Evolutionary conservation across 1,284 basidiomycete genomes (phyloP).

Genomic region (Neonothopanus nambi): DNA sequence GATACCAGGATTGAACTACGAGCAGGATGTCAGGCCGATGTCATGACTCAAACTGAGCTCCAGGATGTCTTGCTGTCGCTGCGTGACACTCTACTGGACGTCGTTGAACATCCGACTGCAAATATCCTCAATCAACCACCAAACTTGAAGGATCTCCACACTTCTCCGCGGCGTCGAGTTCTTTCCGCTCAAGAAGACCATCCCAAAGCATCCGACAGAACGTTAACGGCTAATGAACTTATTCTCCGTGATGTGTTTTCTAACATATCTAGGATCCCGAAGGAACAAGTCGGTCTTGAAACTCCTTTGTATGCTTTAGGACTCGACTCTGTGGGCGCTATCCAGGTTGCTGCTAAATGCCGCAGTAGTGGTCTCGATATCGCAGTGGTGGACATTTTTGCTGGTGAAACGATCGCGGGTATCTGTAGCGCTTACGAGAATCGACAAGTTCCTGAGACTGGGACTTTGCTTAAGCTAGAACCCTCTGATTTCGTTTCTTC

Average conservation of each 20-base stretch:
- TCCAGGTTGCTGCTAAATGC: constrained; percentile 14
- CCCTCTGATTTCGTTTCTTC: not conserved
- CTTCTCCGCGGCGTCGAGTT: no score
- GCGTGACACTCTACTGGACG: constrained; percentile 5
- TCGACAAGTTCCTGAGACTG: not conserved
- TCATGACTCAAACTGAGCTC: constrained; percentile 4
- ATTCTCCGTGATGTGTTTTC: constrained; percentile 10
- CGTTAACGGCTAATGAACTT: constrained; percentile 1
- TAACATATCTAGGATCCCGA: constrained; percentile 3
- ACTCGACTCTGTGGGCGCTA: constrained; percentile 15
- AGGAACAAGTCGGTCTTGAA: constrained; percentile 4
- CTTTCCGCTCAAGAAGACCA: not conserved
- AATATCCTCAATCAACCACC: constrained; percentile 6
- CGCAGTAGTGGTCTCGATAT: constrained; percentile 9
- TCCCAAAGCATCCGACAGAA: not conserved
- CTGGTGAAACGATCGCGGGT: constrained; percentile 10
- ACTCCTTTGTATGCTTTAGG: constrained; percentile 15
- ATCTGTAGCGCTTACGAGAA: constrained; percentile 10
- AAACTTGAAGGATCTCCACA: not conserved
- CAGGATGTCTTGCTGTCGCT: constrained; percentile 1
- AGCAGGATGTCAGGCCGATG: constrained; percentile 10
- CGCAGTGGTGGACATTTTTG: constrained; percentile 14
- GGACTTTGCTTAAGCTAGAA: not conserved
- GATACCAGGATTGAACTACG: constrained; percentile 7
- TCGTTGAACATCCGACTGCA: constrained; percentile 2